Conservation (phyloP, 495 filamentous ascomycete genomes). For the Aspergillus bertholletiae region DNA sequence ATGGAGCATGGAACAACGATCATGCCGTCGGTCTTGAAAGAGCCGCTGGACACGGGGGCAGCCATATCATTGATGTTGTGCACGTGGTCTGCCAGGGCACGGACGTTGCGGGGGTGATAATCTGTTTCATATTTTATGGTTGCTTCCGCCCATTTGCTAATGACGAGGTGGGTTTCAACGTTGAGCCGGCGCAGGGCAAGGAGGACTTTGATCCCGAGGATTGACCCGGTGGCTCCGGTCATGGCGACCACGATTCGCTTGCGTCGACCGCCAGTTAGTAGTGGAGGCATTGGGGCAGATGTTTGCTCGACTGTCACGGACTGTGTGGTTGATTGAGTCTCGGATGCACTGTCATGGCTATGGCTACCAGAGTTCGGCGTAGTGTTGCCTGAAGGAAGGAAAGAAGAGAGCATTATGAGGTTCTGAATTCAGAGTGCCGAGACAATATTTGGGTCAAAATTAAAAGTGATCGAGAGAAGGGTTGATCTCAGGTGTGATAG, state of each 20-base stretch:
- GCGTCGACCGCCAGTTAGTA: background rate
- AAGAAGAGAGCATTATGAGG: background rate
- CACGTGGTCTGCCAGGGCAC: slow-evolving; percentile 34
- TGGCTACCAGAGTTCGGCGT: slow-evolving; percentile 3
- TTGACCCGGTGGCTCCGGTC: slow-evolving; percentile 39
- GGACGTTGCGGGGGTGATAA: slow-evolving; percentile 28
- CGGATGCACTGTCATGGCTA: background rate
- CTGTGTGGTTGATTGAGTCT: slow-evolving; percentile 3
- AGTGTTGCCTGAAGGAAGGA: background rate
- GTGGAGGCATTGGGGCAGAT: slow-evolving; percentile 14
- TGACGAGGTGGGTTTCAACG: slow-evolving; percentile 41
- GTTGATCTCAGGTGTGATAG: no score
- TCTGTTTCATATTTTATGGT: slow-evolving; percentile 43
- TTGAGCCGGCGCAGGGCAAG: slow-evolving; percentile 32
- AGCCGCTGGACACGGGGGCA: slow-evolving; percentile 32
- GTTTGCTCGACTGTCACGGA: slow-evolving; percentile 1
- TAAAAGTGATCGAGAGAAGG: no score
- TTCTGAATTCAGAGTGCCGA: no score
- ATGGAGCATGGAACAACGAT: slow-evolving; percentile 40
- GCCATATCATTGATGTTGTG: slow-evolving; percentile 37
- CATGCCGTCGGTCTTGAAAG: slow-evolving; percentile 37
- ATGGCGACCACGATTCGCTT: slow-evolving; percentile 35
- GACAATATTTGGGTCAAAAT: no score
- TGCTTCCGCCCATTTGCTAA: slow-evolving; percentile 41
- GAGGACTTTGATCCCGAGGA: slow-evolving; percentile 34